Base-by-base conservation (phyloP, 768 basidiomycete species). In the Tricholoma sp. region DNA sequence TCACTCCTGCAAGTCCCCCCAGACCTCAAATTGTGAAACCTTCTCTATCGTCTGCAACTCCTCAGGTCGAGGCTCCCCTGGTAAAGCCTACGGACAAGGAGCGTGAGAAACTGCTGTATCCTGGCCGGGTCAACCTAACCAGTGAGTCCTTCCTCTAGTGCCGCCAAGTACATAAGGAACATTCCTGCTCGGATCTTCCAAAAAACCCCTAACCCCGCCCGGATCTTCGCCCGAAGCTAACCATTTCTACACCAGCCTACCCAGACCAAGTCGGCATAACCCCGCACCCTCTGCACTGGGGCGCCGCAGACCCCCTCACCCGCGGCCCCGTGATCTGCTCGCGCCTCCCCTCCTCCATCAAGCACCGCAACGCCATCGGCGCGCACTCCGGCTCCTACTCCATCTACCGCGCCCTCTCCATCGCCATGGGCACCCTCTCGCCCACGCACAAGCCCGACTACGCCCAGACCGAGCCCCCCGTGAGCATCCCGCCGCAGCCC, bases 381-480 rank as follows among this genome's bases (percentile, higher is more conserved):
- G 94, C 96, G 0, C 94, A 97, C 68, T 87, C 86, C 0, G 95
- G 96, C 6, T 90, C 88, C 1, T 98, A 98, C 72, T 93, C 90
- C 12, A 94, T 97, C 72, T 98, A 97, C 70, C 86, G 94, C 33
- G 92, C 96, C 0, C 80, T 98, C 11, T 84, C 90, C 9, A 94
- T 97, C 66, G 96, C 94, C 7, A 89, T 96, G 81, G 89, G 90
- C 37, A 80, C 87, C 2, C 83, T 93, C 54, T 76, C 83, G 29
- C 90, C 89, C 0, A 77, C 82, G 1, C 89, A 91, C 72, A 90
- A 89, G 68, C 89, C 92, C 8, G 86, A 92, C 65, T 95, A 88
- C 70, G 75, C 79, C 44, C 78, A 83, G 66, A 94, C 93, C 0
- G 86, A 95, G 67, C 95, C 95, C 0, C 90, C 94, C 0, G 83